Base-by-base conservation (phyloP, 352 stramenopile species). In the Phytophthora podocarpi region DNA sequence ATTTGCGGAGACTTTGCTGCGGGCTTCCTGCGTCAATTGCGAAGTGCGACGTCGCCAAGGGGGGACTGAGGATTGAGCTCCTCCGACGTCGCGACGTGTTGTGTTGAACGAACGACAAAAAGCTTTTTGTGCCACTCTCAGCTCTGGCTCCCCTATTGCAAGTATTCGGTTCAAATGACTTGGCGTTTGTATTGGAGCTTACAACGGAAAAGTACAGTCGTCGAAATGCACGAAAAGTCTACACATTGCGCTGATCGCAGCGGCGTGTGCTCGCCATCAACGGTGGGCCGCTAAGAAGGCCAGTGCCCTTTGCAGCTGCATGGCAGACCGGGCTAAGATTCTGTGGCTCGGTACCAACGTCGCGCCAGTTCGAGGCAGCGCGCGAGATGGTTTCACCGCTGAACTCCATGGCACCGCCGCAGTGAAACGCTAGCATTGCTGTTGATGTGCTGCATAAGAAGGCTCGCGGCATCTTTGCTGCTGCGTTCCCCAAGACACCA, bases 141-240 rank as follows among this genome's bases (percentile, higher is more conserved):
- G 27, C 28, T 61, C 64, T 35, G 58, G 58, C 58, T 72, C 50
- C 50, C 27, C 11, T n/a, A 8, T 37, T 37, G n/a, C 32, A 20
- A 59, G 51, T 61, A 70, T 62, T 54, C 66, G 42, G 59, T 67
- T 51, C 43, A 26, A 43, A 21, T 36, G 16, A 58, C 54, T 63
- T 64, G 41, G 10, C 3, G 21, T 55, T 68, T 68, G 51, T 63
- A 68, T 52, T 27, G 10, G 4, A 24, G 27, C 27, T n/a, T 16
- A 26, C 10, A 5, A 30, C n/a, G 34, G 57, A 67, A 47, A 50
- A 46, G 32, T 31, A 41, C 48, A 23, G 39, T 23, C 7, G 28
- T 49, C 18, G 43, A 56, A 51, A 57, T 36, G 4, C 37, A 42
- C 39, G 39, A 53, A 56, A 23, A 52, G 8, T 56, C 41, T 18